Evolutionary conservation across 2,329 filamentous ascomycete genomes (phyloP), one percentile per base, ranked within the genome.

Genomic region (Karstenula rhodostoma): DNA sequence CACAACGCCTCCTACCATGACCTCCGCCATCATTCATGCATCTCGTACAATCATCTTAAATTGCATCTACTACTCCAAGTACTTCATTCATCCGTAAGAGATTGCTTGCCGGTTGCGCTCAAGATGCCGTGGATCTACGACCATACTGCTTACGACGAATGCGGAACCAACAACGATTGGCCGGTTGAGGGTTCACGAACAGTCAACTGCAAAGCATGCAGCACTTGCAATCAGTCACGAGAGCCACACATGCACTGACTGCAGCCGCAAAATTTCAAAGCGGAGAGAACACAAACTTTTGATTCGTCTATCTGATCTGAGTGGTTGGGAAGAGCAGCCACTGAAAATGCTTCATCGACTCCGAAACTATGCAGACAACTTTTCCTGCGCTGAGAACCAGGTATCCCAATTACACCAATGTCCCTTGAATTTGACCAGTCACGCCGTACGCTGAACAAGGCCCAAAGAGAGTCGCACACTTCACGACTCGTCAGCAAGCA

Each of bases 321-420:
- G 22, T 33, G 43, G 22, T 43, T 10, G 15, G 50, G 27, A 59
- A 23, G 32, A 55, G 22, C 51, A 43, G 46, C 50, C 52, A 50
- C 57, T 46, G 51, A 55, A 46, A 46, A 52, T 44, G 44, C 57
- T 29, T 27, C 44, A 52, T 23, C 43, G 47, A 56, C 54, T 56
- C 54, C 54, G 46, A 49, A 22, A 42, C 49, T 47, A 55, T 72
- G 67, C 67, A 66, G 58, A 63, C 57, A 65, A 55, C 56, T 19
- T 58, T 49, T 57, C 55, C 60, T 58, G 50, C 60, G 58, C 65
- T 65, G 60, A 68, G 66, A 60, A 65, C 59, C 57, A 56, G 59
- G 47, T 55, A 62, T 53, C 46, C 56, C 62, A 44, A 58, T 40
- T 33, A 40, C 25, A 27, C 50, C 55, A 54, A 59, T 59, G 47